Percentiles rank a stretch among this genome's conserved stretches.
phyloP scores from a whole-genome alignment of 805 yeast genomes.

The Deakozyma indianensis region DNA sequence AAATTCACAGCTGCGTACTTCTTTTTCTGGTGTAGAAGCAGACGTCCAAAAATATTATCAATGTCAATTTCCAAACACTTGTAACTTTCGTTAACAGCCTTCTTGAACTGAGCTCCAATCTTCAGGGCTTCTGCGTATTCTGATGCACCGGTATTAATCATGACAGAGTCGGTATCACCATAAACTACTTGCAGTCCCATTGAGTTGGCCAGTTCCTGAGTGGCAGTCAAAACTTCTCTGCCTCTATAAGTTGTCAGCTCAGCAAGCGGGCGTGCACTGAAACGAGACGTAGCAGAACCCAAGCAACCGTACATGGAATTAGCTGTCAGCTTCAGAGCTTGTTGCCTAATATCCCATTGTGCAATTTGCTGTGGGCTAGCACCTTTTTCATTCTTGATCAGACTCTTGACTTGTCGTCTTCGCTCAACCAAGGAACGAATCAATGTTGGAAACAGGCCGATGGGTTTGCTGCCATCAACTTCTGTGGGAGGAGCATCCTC shows the following conservation, averaged over 20 bases:
- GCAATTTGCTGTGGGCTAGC: constrained; percentile 45
- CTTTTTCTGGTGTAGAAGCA: constrained; percentile 86
- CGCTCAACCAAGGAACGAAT: constrained; percentile 74
- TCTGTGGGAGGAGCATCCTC: constrained; percentile 48
- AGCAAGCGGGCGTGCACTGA: constrained; percentile 91
- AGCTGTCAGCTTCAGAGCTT: constrained; percentile 90
- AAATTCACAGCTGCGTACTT: constrained; percentile 88
- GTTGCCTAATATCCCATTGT: constrained; percentile 90
- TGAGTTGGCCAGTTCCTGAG: constrained; percentile 83
- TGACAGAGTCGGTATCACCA: constrained; percentile 98
- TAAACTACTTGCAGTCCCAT: constrained; percentile 75
- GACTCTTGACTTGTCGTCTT: constrained; percentile 82
- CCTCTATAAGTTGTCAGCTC: constrained; percentile 92
- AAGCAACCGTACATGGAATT: constrained; percentile 99
- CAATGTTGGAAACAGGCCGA: constrained; percentile 83
- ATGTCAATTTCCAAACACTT: constrained; percentile 81
- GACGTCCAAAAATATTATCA: constrained; percentile 79
- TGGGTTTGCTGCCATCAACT: constrained; percentile 28
- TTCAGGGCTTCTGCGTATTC: constrained; percentile 57
- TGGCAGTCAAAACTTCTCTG: constrained; percentile 85
- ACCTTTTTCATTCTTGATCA: constrained; percentile 61
- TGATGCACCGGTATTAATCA: constrained; percentile 83
- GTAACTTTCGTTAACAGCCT: constrained; percentile 78
- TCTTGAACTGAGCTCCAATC: constrained; percentile 77
- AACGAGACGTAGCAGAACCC: constrained; percentile 82